These are phyloP conservation scores for Ophiosphaerella narmari DNA, from an alignment of 2,329 filamentous ascomycete genomes.

Conservation along the genomic window DNA sequence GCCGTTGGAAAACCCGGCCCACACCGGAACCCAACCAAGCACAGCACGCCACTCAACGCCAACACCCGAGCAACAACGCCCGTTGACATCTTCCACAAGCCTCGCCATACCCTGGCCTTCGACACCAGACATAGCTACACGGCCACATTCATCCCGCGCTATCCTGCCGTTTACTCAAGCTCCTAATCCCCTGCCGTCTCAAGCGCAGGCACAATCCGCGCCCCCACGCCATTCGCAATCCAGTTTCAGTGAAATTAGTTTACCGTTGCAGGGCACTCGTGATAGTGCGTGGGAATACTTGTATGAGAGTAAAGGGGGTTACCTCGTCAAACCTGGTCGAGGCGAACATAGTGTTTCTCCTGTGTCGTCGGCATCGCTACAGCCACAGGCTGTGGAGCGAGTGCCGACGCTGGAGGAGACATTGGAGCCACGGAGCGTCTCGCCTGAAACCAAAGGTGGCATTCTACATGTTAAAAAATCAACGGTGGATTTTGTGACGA, in stretches of 20 bases:
- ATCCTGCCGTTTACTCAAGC: background rate
- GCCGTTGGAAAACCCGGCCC: background rate
- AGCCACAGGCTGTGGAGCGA: background rate
- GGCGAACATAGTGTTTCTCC: no score
- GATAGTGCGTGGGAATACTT: constrained; percentile 20
- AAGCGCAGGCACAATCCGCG: constrained; percentile 5
- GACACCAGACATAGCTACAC: constrained; percentile 9
- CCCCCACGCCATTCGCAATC: background rate
- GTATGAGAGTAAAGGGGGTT: constrained; percentile 13
- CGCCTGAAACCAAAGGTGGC: constrained; percentile 1
- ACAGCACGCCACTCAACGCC: background rate
- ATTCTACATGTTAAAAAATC: background rate
- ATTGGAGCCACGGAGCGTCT: background rate
- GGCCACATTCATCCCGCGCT: constrained; percentile 6
- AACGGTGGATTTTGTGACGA: constrained; percentile 10
- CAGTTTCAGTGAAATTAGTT: constrained; percentile 23
- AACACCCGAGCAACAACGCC: background rate
- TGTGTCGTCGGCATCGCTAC: no score
- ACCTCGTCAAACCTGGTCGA: background rate
- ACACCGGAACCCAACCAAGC: background rate
- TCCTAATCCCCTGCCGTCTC: background rate
- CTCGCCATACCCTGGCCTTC: constrained; percentile 15
- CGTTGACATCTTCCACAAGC: background rate
- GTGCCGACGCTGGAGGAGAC: background rate
- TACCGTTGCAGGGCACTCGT: constrained; percentile 29